Evolutionary conservation across 345 rosid species (phyloP).

Genomic region (Aquilaria sinensis): DNA sequence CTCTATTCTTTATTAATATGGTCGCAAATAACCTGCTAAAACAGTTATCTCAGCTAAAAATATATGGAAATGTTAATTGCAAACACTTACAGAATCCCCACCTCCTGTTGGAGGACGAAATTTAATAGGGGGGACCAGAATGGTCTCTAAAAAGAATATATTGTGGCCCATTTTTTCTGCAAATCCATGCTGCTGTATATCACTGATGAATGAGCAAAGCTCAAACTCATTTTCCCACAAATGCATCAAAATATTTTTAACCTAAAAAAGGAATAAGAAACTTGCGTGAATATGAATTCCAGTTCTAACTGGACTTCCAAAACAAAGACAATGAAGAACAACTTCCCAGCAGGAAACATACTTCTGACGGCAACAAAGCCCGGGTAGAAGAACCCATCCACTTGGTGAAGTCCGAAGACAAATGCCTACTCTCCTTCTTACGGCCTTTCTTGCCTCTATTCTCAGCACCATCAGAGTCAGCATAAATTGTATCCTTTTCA

Average conservation of each 20-base stretch:
- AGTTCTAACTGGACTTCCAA: slow-evolving; percentile 3
- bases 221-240: slow-evolving; percentile 83
- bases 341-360: slow-evolving; percentile 22
- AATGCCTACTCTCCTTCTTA: slow-evolving; percentile 16
- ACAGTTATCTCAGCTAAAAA: neutral
- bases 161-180: slow-evolving; percentile 38
- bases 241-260: slow-evolving; percentile 40
- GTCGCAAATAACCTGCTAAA: no score
- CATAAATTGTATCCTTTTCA: slow-evolving; percentile 16
- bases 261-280: slow-evolving; percentile 36
- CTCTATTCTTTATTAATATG: no score
- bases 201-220: slow-evolving; percentile 69
- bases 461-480: slow-evolving; percentile 23
- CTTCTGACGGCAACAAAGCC: slow-evolving; percentile 73
- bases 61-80: neutral
- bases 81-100: slow-evolving; percentile 76
- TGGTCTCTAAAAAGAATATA: slow-evolving; percentile 74
- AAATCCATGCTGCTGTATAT: slow-evolving; percentile 59
- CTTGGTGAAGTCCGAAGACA: slow-evolving; percentile 25
- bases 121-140: slow-evolving; percentile 86
- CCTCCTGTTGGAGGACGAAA: slow-evolving; percentile 86
- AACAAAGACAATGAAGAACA: neutral
- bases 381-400: slow-evolving; percentile 30
- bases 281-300: neutral
- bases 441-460: slow-evolving; percentile 22